Conservation (phyloP, 352 stramenopile species). For the Pilasporangium apinafurcum region DNA sequence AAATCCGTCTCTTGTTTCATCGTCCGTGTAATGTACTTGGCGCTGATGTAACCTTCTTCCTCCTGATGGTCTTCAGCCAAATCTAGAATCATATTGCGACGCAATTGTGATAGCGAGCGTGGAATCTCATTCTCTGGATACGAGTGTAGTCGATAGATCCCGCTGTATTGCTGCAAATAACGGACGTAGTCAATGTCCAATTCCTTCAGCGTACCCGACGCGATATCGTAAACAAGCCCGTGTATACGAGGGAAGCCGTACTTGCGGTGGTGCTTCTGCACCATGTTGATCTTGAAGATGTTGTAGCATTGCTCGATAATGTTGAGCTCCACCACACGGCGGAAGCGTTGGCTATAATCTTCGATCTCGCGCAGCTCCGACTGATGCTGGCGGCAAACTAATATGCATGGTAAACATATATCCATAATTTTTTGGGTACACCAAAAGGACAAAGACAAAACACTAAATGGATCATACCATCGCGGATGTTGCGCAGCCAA, state of each 20-base stretch:
- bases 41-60: conserved; percentile 37
- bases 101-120: conserved; percentile 36
- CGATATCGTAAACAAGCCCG: conserved; percentile 67
- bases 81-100: conserved; percentile 47
- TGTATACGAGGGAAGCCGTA: conserved; percentile 69
- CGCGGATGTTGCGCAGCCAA: conserved; percentile 71
- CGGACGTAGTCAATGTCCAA: conserved; percentile 61
- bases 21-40: conserved; percentile 46
- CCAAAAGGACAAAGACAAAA: not conserved
- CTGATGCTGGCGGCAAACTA: conserved; percentile 57
- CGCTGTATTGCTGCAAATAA: conserved; percentile 39
- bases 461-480: conserved; percentile 9
- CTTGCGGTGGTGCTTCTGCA: conserved; percentile 58
- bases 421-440: too few species aligned
- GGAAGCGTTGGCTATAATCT: conserved; percentile 25
- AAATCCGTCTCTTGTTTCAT: conserved; percentile 51
- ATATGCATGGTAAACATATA: too few species aligned
- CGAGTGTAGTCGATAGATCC: conserved; percentile 45
- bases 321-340: conserved; percentile 72
- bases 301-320: conserved; percentile 82
- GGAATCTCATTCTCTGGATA: conserved; percentile 50
- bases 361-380: conserved; percentile 20
- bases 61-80: conserved; percentile 56
- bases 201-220: conserved; percentile 48
- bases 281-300: conserved; percentile 83